Evolutionary conservation across 768 basidiomycete genomes (phyloP), one percentile per base, ranked within the genome.

Genomic region (Hygrocybe punicea): DNA sequence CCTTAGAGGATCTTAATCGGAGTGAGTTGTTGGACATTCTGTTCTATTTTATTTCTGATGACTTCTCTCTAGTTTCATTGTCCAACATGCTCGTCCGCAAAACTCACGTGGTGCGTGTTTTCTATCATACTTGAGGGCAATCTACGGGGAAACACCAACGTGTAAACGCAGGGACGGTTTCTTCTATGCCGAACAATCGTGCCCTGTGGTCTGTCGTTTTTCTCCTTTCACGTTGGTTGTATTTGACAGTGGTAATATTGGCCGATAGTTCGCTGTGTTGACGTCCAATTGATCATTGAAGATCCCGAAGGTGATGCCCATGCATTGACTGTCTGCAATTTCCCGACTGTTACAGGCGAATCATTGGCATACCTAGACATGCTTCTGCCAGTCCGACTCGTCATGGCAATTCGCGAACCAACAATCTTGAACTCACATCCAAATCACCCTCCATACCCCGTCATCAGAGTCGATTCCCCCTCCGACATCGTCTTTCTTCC

Each of bases 351-450:
- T n/a, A 14, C 29, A 4, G 25, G 25, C 17, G 49, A 33, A 37
- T 29, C 49, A 37, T 4, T 37, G 11, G 35, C 49, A 14, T 51
- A 51, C 16, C 49, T 51, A 9, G 35, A 51, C 33, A 51, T 37
- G 25, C 49, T 51, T n/a, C 29, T 51, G 7, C 49, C 49, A 11
- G 49, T 51, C 16, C 29, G 29, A 21, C 25, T 37, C 21, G 49
- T 51, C 23, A 51, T 51, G 16, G 25, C 35, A 34, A 51, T 51
- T 25, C 49, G 49, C 8, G 49, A 51, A 37, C 49, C 49, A 34
- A 34, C 35, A 13, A 23, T 33, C 29, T 6, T 25, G n/a, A 51
- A 25, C 8, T 4, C 24, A 29, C 49, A 16, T 21, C 47, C 24
- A 14, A 34, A 25, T 16, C 19, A 34, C 5, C 49, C 14, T 51